Evolutionary conservation across 2,329 filamentous ascomycete genomes (phyloP), one percentile per base, ranked within the genome.

Genomic region (Pseudogymnoascus sp.): DNA sequence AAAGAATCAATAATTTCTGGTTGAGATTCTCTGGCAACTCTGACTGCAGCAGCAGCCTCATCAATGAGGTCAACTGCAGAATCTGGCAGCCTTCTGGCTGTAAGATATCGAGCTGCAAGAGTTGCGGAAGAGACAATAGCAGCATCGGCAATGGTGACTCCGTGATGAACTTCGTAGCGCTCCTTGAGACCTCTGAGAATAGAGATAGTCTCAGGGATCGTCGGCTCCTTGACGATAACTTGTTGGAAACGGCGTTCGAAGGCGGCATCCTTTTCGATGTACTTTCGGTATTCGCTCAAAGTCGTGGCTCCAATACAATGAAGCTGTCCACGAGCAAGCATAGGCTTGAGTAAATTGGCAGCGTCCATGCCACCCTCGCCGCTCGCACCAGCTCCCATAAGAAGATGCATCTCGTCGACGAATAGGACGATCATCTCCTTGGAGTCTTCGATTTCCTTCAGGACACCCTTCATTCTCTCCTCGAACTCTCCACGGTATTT

Each of bases 231-330:
- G 75, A 97, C 93, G 49, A 99, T 77, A 40, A 99, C 95, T 76
- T 99, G 95, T 75, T 99, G 95, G 83, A 99, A 99, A 75, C 95
- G 90, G 76, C 95, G 91, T 77, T 99, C 95, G 74, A 99, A 99
- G 55, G 95, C 95, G 52, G 91, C 90, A 71, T 99, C 95, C 78
- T 99, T 99, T 76, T 99, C 95, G 67, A 99, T 96, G 77, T 99
- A 97, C 76, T 99, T 99, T 72, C 95, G 87, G 78, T 99, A 99
- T 75, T 99, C 95, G 65, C 87, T 86, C 63, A 99, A 83, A 1
- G 95, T 99, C 1, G 95, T 99, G 5, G 95, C 95, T 75, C 95
- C 95, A 67, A 99, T 97, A 73, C 95, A 99, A 81, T 99, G 95
- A 64, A 99, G 82, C 75, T 97, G 93, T 61, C 95, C 95, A 73